These are phyloP conservation scores for Pythium volutum DNA, from an alignment of 352 stramenopile genomes.

Conservation along the genomic window DNA sequence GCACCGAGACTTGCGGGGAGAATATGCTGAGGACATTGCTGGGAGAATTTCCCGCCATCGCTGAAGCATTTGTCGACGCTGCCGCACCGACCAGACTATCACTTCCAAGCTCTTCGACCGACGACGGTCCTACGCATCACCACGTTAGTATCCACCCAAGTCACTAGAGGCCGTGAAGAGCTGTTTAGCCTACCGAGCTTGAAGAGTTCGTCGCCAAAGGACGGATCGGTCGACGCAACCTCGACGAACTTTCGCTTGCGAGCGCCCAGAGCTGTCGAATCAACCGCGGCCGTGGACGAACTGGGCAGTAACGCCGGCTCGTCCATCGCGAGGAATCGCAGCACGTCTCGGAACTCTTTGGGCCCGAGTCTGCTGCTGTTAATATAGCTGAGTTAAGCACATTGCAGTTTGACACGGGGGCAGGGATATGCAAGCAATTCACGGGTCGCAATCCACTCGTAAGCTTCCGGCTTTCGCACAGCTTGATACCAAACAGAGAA, in stretches of 20 bases:
- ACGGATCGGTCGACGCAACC: constrained; percentile 30
- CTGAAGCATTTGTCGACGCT: constrained; percentile 15
- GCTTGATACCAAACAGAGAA: constrained; percentile 12
- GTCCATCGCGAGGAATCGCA: constrained; percentile 85
- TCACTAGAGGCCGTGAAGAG: not conserved
- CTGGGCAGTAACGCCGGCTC: constrained; percentile 64
- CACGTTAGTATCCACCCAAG: not conserved
- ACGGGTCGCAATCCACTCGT: constrained; percentile 23
- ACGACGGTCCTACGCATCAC: constrained; percentile 31
- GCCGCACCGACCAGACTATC: constrained; percentile 35
- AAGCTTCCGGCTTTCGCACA: constrained; percentile 24
- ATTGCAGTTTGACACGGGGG: constrained; percentile 12
- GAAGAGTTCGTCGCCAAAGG: constrained; percentile 30
- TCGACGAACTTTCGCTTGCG: constrained; percentile 86
- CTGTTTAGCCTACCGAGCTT: constrained; percentile 30
- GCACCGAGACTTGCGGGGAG: constrained; percentile 29
- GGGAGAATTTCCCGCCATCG: constrained; percentile 16
- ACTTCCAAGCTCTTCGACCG: constrained; percentile 49
- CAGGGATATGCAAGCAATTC: constrained; percentile 16
- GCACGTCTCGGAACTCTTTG: constrained; percentile 83
- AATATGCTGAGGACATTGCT: constrained; percentile 83
- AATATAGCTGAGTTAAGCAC: constrained; percentile 66
- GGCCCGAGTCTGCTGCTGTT: constrained; percentile 75
- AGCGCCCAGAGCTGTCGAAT: constrained; percentile 31
- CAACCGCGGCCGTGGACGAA: constrained; percentile 40